These are phyloP conservation scores for Wallacemonas rigidus DNA, from an alignment of 208 protist species.

Conservation along the genomic window DNA sequence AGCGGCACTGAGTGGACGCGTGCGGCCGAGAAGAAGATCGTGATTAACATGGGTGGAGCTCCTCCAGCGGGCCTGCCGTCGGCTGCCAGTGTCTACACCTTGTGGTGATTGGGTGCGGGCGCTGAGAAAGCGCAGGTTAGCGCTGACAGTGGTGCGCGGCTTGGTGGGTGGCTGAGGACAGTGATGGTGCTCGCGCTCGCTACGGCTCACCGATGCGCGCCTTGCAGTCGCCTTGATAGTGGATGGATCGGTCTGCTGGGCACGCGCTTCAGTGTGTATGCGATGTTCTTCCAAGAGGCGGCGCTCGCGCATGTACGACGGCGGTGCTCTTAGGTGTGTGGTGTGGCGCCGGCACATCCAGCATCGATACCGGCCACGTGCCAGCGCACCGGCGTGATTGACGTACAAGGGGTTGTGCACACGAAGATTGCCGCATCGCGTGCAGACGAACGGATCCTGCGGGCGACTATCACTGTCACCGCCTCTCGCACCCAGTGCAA, in stretches of 20 bases:
- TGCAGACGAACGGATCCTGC: constrained; percentile 38
- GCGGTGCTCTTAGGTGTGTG: constrained; percentile 24
- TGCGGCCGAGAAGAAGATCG: background rate
- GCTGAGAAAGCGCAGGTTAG: constrained; percentile 5
- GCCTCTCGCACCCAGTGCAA: no score
- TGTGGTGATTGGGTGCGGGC: background rate
- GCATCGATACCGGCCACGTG: constrained; percentile 30
- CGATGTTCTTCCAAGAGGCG: background rate
- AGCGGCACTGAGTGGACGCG: background rate
- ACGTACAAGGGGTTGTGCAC: constrained; percentile 21
- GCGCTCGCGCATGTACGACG: constrained; percentile 6
- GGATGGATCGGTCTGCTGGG: no score
- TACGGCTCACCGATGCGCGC: background rate
- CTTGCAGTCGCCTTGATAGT: background rate
- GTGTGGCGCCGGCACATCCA: constrained; percentile 35
- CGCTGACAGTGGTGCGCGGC: constrained; percentile 11
- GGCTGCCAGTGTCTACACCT: background rate
- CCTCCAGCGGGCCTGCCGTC: constrained; percentile 4
- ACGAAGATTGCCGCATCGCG: constrained; percentile 37
- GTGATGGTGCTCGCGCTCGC: background rate
- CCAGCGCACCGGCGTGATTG: constrained; percentile 16
- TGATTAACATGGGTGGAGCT: background rate
- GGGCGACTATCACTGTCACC: constrained; percentile 1
- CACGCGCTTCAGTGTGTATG: background rate
- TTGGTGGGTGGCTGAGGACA: background rate